phyloP scores from a whole-genome alignment of 2,329 filamentous ascomycete genomes.

The Trichoderma sp. region DNA sequence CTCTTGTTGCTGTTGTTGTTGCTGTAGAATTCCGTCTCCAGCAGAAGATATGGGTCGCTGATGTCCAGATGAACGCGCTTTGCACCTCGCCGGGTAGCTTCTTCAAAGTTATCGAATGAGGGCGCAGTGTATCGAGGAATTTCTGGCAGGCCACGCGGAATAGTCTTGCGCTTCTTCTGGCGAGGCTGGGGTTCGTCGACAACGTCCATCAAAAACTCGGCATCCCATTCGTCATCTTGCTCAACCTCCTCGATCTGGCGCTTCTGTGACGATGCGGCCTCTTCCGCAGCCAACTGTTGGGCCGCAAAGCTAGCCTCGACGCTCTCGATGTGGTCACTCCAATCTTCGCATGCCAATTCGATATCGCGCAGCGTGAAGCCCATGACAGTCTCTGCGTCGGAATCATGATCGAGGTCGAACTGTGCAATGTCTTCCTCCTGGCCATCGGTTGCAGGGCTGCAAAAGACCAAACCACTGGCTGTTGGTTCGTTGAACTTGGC shows the following conservation, averaged over 20 bases:
- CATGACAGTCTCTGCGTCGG: conserved; percentile 67
- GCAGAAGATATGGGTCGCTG: conserved; percentile 82
- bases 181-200: conserved; percentile 50
- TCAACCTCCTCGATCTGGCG: conserved; percentile 42
- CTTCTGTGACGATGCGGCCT: conserved; percentile 39
- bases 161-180: conserved; percentile 68
- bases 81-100: conserved; percentile 69
- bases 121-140: conserved; percentile 65
- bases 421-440: conserved; percentile 44
- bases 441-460: conserved; percentile 44
- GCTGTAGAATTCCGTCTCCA: conserved; percentile 73
- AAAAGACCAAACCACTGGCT: conserved; percentile 52
- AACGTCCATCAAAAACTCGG: conserved; percentile 59
- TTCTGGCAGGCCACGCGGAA: conserved; percentile 61
- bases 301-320: conserved; percentile 46
- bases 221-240: conserved; percentile 64
- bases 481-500: conserved; percentile 58
- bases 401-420: conserved; percentile 54
- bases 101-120: conserved; percentile 79
- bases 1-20: conserved; percentile 63
- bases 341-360: conserved; percentile 83
- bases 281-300: conserved; percentile 40
- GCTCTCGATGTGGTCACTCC: conserved; percentile 66
- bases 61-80: conserved; percentile 82
- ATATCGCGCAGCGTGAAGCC: conserved; percentile 80